Percentiles rank a stretch among this genome's conserved stretches.
Evolutionary conservation across 495 filamentous ascomycete species (phyloP).

Genomic region (Trichocladium antarcticum): DNA sequence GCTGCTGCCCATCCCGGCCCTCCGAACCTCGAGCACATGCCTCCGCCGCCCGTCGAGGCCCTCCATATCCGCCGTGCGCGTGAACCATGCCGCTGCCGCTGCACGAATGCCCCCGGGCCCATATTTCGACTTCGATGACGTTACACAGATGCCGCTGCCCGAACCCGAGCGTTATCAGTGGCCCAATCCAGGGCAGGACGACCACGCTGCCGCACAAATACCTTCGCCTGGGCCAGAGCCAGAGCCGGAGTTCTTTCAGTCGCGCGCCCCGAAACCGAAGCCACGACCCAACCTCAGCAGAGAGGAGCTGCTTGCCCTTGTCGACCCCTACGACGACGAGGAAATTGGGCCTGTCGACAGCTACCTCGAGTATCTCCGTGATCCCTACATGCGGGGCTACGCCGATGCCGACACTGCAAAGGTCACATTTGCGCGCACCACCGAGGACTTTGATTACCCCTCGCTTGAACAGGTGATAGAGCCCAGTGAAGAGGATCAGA

Average conservation of each 20-base stretch:
- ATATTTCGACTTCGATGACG: background rate
- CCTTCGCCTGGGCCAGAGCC: background rate
- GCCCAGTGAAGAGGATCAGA: slow-evolving; percentile 14
- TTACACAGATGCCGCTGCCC: background rate
- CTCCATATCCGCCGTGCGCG: slow-evolving; percentile 4
- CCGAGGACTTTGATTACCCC: slow-evolving; percentile 37
- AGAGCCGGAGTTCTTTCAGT: background rate
- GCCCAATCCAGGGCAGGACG: background rate
- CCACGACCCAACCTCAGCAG: slow-evolving; percentile 12
- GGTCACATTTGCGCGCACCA: slow-evolving; percentile 34
- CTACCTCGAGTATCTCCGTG: slow-evolving; percentile 33
- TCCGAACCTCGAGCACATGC: slow-evolving; percentile 7
- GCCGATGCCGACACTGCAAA: slow-evolving; percentile 32
- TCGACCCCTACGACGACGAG: slow-evolving; percentile 37
- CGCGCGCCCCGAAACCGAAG: background rate
- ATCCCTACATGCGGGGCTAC: slow-evolving; percentile 40
- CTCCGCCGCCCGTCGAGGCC: slow-evolving; percentile 13
- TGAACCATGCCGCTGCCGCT: slow-evolving; percentile 14
- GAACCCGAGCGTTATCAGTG: background rate
- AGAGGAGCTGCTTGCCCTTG: slow-evolving; percentile 37
- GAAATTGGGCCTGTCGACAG: slow-evolving; percentile 34
- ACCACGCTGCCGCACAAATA: background rate
- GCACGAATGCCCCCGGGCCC: background rate
- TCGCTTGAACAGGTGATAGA: slow-evolving; percentile 25
- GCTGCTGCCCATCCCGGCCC: slow-evolving; percentile 4